These are phyloP conservation scores for Lagenidium sp. DNA, from an alignment of 352 stramenopile genomes.

Conservation along the genomic window DNA sequence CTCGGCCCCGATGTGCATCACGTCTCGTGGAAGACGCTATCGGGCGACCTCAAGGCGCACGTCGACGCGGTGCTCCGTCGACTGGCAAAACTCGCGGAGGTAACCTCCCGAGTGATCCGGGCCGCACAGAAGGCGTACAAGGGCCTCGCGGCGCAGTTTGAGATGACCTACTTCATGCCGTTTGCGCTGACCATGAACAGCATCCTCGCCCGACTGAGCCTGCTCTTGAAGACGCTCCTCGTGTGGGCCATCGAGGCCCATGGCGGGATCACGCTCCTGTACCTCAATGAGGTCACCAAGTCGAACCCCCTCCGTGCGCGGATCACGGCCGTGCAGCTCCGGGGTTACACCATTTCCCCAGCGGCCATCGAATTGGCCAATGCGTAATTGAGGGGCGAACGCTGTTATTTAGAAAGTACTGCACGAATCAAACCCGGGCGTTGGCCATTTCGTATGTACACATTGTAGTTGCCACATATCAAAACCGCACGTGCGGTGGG, in stretches of 20 bases:
- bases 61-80: slow-evolving; percentile 37
- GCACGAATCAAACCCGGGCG: too few species aligned
- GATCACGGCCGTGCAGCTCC: slow-evolving; percentile 60
- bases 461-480: slow-evolving; percentile 4
- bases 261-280: slow-evolving; percentile 55
- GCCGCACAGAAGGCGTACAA: neutral
- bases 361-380: slow-evolving; percentile 47
- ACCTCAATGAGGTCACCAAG: slow-evolving; percentile 72
- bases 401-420: too few species aligned
- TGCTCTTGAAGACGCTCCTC: slow-evolving; percentile 56
- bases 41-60: slow-evolving; percentile 44
- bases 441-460: slow-evolving; percentile 2
- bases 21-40: slow-evolving; percentile 66
- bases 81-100: slow-evolving; percentile 24
- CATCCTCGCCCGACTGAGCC: slow-evolving; percentile 47
- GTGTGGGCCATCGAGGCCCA: slow-evolving; percentile 55
- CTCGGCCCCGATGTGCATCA: slow-evolving; percentile 46
- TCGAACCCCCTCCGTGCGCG: slow-evolving; percentile 72
- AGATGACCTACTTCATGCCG: slow-evolving; percentile 85
- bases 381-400: slow-evolving; percentile 19
- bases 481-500: too few species aligned
- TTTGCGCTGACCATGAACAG: slow-evolving; percentile 75
- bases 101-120: too few species aligned
- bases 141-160: slow-evolving; percentile 60
- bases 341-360: slow-evolving; percentile 44